Evolutionary conservation across 352 stramenopile species (phyloP).

Genomic region (Globisporangium paddicum): DNA sequence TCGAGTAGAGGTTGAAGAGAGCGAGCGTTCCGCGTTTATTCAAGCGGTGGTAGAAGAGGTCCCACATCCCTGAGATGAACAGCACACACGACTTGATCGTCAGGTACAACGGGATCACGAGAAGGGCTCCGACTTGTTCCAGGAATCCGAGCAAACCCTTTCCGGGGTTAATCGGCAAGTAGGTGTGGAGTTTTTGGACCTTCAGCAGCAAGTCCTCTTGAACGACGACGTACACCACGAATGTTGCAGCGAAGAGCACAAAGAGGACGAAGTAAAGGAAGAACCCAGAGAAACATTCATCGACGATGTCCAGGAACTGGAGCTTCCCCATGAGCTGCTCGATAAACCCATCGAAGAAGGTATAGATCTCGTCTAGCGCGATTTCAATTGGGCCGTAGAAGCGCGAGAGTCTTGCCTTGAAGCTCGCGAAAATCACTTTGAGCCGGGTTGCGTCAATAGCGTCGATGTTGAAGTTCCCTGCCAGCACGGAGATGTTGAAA

Average conservation of each 20-base stretch:
- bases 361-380: slow-evolving; percentile 22
- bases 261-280: slow-evolving; percentile 25
- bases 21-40: background rate
- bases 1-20: slow-evolving; percentile 19
- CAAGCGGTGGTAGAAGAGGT: slow-evolving; percentile 31
- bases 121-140: slow-evolving; percentile 40
- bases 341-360: slow-evolving; percentile 32
- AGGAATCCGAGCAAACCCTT: slow-evolving; percentile 26
- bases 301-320: slow-evolving; percentile 20
- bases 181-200: slow-evolving; percentile 46
- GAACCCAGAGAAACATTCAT: slow-evolving; percentile 38
- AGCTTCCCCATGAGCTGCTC: slow-evolving; percentile 28
- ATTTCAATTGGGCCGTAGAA: slow-evolving; percentile 26
- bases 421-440: slow-evolving; percentile 17
- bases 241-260: slow-evolving; percentile 33
- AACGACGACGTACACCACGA: slow-evolving; percentile 52
- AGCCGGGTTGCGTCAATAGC: slow-evolving; percentile 11
- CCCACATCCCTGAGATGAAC: slow-evolving; percentile 44
- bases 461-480: slow-evolving; percentile 28
- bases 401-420: slow-evolving; percentile 13
- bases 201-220: slow-evolving; percentile 56
- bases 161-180: slow-evolving; percentile 30
- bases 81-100: slow-evolving; percentile 57
- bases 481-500: slow-evolving; percentile 55
- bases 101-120: slow-evolving; percentile 51